Evolutionary conservation across 1,284 basidiomycete species (phyloP), one percentile per base, ranked within the genome.

Genomic region (Taiwanofungus camphoratus): DNA sequence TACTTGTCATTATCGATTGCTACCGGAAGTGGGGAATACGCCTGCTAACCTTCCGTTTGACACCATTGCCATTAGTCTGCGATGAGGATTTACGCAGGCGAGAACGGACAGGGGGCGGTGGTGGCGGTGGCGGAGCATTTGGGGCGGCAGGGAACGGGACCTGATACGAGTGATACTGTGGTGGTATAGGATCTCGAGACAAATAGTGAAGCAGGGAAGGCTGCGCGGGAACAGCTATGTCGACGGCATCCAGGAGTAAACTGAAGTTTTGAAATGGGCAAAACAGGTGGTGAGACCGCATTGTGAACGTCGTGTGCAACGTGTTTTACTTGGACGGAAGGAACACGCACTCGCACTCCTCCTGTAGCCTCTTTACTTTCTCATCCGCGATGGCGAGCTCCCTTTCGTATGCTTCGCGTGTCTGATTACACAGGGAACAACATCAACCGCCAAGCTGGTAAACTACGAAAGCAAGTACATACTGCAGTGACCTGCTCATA

Each of bases 311-410:
- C n/a, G n/a, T n/a, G n/a, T n/a, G n/a, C n/a, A n/a, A n/a, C n/a
- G 12, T n/a, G 9, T 22, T 8, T 16, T 32, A 30, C 12, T 15
- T 16, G 9, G 30, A 37, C 26, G 11, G 31, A 29, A 8, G 16
- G 12, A 29, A 43, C 4, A 65, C 72, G 44, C 38, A 80, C 77
- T 79, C 74, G 57, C 77, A 78, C 56, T 80, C 77, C 6, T 73
- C 71, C 46, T 79, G 73, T 2, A 80, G 63, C 52, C 70, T 73
- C 51, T 67, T 74, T 19, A 76, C 61, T 52, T 74, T 76, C 30
- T 62, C 58, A 37, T 70, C 71, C 3, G 76, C 73, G 11, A 65
- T 45, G 2, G 71, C 69, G 2, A 78, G 65, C 32, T 79, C 68
- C 7, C 64, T 66, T 42, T 70, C 58, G 45, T 68, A 65, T 24